Evolutionary conservation across 2,329 filamentous ascomycete species (phyloP), one percentile per base, ranked within the genome.

Genomic region (Colletotrichum scovillei): DNA sequence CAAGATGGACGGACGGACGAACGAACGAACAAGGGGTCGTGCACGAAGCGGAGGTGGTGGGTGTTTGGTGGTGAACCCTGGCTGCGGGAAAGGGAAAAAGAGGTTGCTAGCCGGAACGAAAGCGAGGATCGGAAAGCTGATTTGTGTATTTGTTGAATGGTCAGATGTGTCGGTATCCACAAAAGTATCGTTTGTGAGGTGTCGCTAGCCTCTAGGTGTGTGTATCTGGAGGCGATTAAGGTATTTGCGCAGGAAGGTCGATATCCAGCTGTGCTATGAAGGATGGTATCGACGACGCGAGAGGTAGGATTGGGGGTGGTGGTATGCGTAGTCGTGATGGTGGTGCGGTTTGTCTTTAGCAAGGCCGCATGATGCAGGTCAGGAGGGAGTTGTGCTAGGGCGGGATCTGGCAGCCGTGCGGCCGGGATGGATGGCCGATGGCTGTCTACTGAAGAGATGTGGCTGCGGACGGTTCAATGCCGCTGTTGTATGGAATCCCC

Each of bases 301-400:
- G 42, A 49, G 19, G 19, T 49, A 19, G 19, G 42, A 71, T 19
- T 19, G 59, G 42, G 57, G 42, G 30, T 22, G 70, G 63, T 26
- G 66, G 59, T 42, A 8, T 35, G 3, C 32, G 38, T 42, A 42
- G 38, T 52, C 26, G 24, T 49, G 16, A 38, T 22, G 46, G 56
- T 67, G 42, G 32, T 60, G 46, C 49, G 63, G 9, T 56, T 59
- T 67, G 58, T 73, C 60, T 65, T 66, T 26, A 65, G 60, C 63
- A 67, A n/a, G 63, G 57, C 67, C 67, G 62, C 68, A 74, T 74
- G 49, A 68, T 63, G 72, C 63, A 72, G 52, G 63, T 63, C 52
- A 72, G 58, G n/a, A 72, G 57, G 58, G 46, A 64, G 30, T 46
- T 24, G 56, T 35, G 60, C 35, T 69, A 32, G 42, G 65, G 52